A percentile compares a stretch with the other conserved stretches of the same genome.
Conservation (phyloP, 2,329 filamentous ascomycete genomes). For the Diplocarpon mali region DNA sequence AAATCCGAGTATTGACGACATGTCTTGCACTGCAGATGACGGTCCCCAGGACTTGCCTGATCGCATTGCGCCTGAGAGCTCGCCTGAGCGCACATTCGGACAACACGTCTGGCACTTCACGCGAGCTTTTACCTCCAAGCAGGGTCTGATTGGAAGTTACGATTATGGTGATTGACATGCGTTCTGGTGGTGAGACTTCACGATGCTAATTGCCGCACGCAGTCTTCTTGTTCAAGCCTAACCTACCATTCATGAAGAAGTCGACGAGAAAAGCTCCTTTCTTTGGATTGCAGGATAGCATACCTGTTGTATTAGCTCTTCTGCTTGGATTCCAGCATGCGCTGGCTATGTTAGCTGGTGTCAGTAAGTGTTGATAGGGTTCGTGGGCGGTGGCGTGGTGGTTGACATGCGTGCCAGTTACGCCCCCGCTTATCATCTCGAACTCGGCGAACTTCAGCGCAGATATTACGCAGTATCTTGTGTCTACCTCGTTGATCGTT, state of each 20-base stretch:
- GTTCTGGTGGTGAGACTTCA: not conserved
- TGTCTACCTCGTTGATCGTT: conserved; percentile 52
- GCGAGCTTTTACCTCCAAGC: conserved; percentile 39
- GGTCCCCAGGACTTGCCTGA: conserved; percentile 29
- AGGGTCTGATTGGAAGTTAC: conserved; percentile 73
- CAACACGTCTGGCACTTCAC: conserved; percentile 31
- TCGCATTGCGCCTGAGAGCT: conserved; percentile 33
- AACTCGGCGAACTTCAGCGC: conserved; percentile 44
- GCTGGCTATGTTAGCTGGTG: conserved; percentile 56
- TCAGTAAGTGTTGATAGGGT: conserved; percentile 1
- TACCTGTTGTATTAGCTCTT: conserved; percentile 64
- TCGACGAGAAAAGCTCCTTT: conserved; percentile 53
- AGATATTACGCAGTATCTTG: conserved; percentile 57
- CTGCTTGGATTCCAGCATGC: conserved; percentile 69
- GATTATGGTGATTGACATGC: conserved; percentile 60
- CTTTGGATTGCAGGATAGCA: conserved; percentile 70
- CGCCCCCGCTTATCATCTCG: conserved; percentile 64
- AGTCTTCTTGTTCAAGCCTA: conserved; percentile 61
- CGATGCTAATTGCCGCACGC: not conserved
- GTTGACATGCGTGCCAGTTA: conserved; percentile 47
- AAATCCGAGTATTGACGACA: conserved; percentile 1
- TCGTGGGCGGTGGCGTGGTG: not conserved
- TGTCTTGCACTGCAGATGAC: conserved; percentile 21
- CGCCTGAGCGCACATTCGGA: conserved; percentile 31
- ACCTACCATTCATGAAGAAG: conserved; percentile 71